Evolutionary conservation across 1,284 basidiomycete species (phyloP), one percentile per base, ranked within the genome.

Genomic region (Microstroma glucosiphilum): DNA sequence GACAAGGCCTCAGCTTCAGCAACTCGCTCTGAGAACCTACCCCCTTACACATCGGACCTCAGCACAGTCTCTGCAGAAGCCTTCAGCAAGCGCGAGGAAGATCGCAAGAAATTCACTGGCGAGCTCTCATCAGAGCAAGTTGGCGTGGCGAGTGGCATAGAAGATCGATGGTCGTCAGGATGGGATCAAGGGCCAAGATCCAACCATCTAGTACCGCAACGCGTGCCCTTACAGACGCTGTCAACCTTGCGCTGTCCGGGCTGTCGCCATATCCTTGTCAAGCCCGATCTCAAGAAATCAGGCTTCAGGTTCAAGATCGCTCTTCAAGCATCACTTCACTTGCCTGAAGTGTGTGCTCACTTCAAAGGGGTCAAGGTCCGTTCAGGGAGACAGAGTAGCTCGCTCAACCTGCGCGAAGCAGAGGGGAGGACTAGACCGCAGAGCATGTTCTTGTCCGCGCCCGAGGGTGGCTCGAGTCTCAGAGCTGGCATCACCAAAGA

Each of bases 251-350:
- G 96, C 6, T 99, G 96, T 82, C 88, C 91, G 6, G 85, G 85
- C 1, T 99, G 96, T 79, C 87, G 90, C 15, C 94, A 97, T 80
- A 94, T 97, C 70, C 85, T 98, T 64, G 94, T 97, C 81, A 96
- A 96, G 76, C 96, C 96, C 1, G 96, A 99, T 79, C 89, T 92
- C 73, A 98, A 97, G 79, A 88, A 92, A 0, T 89, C 91, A 71
- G 91, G 90, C 6, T 88, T 90, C 40, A 86, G 90, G 6, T 96
- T 89, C 85, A 97, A 97, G 82, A 97, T 98, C 82, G 96, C 96
- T 80, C 87, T 96, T 55, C 89, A 94, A 55, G 96, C 94, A 0
- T 85, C 88, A 26, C 93, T 90, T 79, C 97, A 96, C 80, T 83
- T 99, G 17, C 96, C 94, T 0, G 86, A 88, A 1, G 88, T 96